A percentile compares a stretch with the other conserved stretches of the same genome.
Evolutionary conservation across 345 rosid genomes (phyloP).

Genomic region (Lenwebbia sp.): DNA sequence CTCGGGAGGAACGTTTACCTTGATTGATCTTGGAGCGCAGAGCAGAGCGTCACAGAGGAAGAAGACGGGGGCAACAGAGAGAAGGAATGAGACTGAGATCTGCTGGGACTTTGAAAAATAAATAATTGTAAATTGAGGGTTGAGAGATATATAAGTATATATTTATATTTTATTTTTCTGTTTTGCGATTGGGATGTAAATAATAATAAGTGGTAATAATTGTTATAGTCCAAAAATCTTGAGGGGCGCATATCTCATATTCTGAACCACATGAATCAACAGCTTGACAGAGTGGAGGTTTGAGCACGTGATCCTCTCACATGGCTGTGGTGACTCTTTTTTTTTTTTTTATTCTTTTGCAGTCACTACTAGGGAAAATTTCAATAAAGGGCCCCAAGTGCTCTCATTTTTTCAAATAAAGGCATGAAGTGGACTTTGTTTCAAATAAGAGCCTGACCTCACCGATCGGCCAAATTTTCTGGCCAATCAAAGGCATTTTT

Average conservation of each 20-base stretch:
- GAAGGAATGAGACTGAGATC: not conserved
- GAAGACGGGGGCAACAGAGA: not conserved
- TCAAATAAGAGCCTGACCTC: too few relatives aligned
- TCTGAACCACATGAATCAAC: not conserved
- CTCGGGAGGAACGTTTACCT: not conserved
- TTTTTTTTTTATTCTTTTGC: not conserved
- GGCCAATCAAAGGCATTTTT: too few relatives aligned
- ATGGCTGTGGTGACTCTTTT: not conserved
- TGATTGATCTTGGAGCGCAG: not conserved
- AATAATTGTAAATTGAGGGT: not conserved
- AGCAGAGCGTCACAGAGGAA: not conserved
- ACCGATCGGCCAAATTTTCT: too few relatives aligned
- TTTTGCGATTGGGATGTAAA: not conserved
- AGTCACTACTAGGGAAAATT: too few relatives aligned
- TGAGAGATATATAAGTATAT: not conserved
- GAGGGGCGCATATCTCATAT: not conserved
- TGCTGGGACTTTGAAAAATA: not conserved
- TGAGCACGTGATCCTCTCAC: not conserved
- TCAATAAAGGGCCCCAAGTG: too few relatives aligned
- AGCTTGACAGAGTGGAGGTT: not conserved
- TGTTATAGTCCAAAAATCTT: constrained; percentile 1
- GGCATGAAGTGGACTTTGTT: too few relatives aligned
- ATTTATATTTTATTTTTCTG: not conserved
- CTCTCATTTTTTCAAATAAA: too few relatives aligned
- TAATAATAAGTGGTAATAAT: not conserved